phyloP scores from a whole-genome alignment of 495 filamentous ascomycete genomes.

The Ramalina intermedia region DNA sequence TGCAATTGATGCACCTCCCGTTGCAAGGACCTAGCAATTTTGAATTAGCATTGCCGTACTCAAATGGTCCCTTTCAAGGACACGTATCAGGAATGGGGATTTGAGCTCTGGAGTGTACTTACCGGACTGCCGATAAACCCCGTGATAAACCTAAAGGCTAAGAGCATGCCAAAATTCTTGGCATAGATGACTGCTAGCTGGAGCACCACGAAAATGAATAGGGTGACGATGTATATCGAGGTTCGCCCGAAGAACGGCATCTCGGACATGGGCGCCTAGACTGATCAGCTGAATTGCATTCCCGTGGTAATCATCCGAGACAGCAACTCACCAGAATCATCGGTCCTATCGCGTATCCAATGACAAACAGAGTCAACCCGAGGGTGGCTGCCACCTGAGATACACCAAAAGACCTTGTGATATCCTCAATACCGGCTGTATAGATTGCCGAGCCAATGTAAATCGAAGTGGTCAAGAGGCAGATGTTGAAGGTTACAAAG shows the following conservation, averaged over 20 bases:
- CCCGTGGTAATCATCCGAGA: neutral
- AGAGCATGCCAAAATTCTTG: constrained; percentile 22
- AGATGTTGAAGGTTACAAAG: constrained; percentile 29
- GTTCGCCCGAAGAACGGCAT: constrained; percentile 33
- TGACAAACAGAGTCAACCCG: constrained; percentile 32
- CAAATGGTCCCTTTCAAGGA: too few relatives aligned
- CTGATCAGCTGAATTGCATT: neutral
- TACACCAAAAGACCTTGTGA: constrained; percentile 28
- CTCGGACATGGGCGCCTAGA: constrained; percentile 23
- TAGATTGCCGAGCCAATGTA: constrained; percentile 32
- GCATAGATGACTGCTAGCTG: constrained; percentile 28
- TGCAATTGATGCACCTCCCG: constrained; percentile 18
- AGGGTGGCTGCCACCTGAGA: constrained; percentile 28
- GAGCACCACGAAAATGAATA: constrained; percentile 33
- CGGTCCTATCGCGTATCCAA: constrained; percentile 27
- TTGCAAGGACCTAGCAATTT: constrained; percentile 7
- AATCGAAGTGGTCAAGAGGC: constrained; percentile 25
- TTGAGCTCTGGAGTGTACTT: too few relatives aligned
- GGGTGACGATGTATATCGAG: constrained; percentile 29
- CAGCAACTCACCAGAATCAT: constrained; percentile 19
- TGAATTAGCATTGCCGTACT: too few relatives aligned
- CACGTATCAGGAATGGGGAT: too few relatives aligned
- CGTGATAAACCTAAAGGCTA: too few relatives aligned
- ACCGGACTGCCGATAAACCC: too few relatives aligned
- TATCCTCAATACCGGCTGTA: constrained; percentile 18